Evolutionary conservation across 163 green algal genomes (phyloP).

Genomic region (Chlamydomonas reinhardtii): DNA sequence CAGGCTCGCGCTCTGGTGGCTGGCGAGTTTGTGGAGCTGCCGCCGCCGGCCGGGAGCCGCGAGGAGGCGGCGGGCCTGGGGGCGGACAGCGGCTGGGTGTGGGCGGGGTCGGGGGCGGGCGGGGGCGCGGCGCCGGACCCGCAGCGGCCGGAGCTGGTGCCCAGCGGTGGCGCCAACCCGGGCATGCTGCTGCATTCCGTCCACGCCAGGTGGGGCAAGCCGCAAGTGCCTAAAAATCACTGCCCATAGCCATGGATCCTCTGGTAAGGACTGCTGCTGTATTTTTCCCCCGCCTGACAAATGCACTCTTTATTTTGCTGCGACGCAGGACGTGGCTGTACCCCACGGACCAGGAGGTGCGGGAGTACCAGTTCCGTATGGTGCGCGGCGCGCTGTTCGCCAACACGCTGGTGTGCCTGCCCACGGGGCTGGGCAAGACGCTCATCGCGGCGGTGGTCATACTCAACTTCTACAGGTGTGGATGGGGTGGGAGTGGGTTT

Average conservation of each 20-base stretch:
- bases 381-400: slow-evolving; percentile 76
- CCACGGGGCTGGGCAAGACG: slow-evolving; percentile 96
- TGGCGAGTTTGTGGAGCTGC: slow-evolving; percentile 22
- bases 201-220: slow-evolving; percentile 27
- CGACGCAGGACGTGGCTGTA: slow-evolving; percentile 80
- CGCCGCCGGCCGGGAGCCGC: background rate
- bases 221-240: no score
- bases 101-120: background rate
- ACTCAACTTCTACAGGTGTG: slow-evolving; percentile 95
- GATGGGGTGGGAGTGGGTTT: background rate
- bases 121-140: background rate
- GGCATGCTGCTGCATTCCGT: slow-evolving; percentile 34
- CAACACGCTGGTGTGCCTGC: slow-evolving; percentile 95
- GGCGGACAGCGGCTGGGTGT: background rate
- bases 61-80: background rate
- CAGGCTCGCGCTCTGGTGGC: slow-evolving; percentile 28
- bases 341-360: slow-evolving; percentile 67
- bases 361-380: slow-evolving; percentile 87
- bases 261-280: no score
- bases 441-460: slow-evolving; percentile 96
- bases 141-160: background rate
- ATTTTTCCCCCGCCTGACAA: no score
- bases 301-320: no score
- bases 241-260: no score
- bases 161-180: slow-evolving; percentile 16